These are phyloP conservation scores for Termitomyces sp. DNA, from an alignment of 768 basidiomycete species.

Conservation along the genomic window DNA sequence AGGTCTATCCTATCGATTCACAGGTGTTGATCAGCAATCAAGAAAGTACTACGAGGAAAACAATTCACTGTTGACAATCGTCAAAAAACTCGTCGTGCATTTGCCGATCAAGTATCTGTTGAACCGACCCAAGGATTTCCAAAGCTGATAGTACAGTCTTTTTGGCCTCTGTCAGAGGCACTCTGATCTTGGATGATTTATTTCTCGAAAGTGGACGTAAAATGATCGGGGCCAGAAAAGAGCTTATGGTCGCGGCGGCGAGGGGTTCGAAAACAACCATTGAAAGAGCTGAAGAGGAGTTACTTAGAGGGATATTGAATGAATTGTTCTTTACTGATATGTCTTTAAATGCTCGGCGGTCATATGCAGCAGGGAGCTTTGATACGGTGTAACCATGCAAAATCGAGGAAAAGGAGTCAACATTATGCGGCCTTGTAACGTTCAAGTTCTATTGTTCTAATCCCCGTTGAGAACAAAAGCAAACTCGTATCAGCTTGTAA, in stretches of 20 bases:
- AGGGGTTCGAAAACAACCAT: background rate
- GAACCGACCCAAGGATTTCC: background rate
- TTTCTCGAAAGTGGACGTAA: background rate
- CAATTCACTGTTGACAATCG: background rate
- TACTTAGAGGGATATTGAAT: background rate
- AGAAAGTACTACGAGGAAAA: background rate
- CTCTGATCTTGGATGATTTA: background rate
- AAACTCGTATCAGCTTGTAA: background rate
- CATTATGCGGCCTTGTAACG: background rate
- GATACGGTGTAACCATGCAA: background rate
- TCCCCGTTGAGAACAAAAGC: background rate
- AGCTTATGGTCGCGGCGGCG: background rate
- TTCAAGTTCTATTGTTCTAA: background rate
- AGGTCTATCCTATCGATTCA: background rate
- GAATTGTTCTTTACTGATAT: background rate
- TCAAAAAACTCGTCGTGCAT: background rate
- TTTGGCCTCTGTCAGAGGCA: background rate
- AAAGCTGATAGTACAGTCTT: background rate
- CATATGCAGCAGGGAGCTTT: background rate
- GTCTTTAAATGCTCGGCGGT: background rate
- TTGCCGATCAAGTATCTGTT: background rate
- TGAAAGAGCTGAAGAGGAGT: background rate
- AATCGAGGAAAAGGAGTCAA: background rate
- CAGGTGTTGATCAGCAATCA: background rate
- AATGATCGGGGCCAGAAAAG: background rate